Evolutionary conservation across 1,284 basidiomycete genomes (phyloP).

Genomic region (Grifola frondosa): DNA sequence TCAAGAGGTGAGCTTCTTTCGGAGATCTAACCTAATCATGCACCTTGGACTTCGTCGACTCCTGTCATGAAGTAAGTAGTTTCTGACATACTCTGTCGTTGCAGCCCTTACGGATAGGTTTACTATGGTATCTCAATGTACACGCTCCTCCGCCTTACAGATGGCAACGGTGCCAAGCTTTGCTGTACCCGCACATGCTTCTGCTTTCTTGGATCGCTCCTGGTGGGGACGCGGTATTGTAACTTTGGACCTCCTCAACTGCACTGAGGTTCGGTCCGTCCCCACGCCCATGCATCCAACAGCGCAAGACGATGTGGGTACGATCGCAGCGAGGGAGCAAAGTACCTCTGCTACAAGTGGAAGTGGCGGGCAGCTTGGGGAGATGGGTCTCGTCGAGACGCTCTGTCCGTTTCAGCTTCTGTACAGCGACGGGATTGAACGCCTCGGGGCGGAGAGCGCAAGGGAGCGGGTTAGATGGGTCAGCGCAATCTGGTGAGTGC

Average conservation of each 20-base stretch:
- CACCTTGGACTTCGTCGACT: too few relatives aligned
- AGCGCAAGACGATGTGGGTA: slow-evolving; percentile 81
- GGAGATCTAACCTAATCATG: slow-evolving; percentile 14
- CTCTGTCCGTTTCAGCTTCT: slow-evolving; percentile 86
- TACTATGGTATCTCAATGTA: slow-evolving; percentile 88
- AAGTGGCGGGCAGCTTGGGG: slow-evolving; percentile 43
- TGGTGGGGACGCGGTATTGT: slow-evolving; percentile 77
- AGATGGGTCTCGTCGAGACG: slow-evolving; percentile 52
- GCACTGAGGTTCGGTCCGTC: slow-evolving; percentile 77
- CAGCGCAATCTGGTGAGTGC: slow-evolving; percentile 75
- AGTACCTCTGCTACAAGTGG: slow-evolving; percentile 45
- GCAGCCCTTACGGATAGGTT: slow-evolving; percentile 80
- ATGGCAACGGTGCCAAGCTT: slow-evolving; percentile 84
- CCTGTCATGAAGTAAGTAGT: slow-evolving; percentile 14
- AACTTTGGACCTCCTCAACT: slow-evolving; percentile 80
- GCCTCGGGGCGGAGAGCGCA: slow-evolving; percentile 80
- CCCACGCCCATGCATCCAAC: slow-evolving; percentile 76
- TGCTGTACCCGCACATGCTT: slow-evolving; percentile 78
- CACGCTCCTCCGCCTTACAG: slow-evolving; percentile 74
- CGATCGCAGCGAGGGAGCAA: slow-evolving; percentile 70
- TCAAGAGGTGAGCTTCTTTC: slow-evolving; percentile 43
- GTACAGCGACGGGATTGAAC: slow-evolving; percentile 84
- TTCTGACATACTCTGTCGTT: slow-evolving; percentile 17
- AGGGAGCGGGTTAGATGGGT: slow-evolving; percentile 86
- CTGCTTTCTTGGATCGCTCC: slow-evolving; percentile 81